A percentile compares a stretch with the other conserved stretches of the same genome.
phyloP scores from a whole-genome alignment of 768 basidiomycete genomes.

The Termitomyces sp. region DNA sequence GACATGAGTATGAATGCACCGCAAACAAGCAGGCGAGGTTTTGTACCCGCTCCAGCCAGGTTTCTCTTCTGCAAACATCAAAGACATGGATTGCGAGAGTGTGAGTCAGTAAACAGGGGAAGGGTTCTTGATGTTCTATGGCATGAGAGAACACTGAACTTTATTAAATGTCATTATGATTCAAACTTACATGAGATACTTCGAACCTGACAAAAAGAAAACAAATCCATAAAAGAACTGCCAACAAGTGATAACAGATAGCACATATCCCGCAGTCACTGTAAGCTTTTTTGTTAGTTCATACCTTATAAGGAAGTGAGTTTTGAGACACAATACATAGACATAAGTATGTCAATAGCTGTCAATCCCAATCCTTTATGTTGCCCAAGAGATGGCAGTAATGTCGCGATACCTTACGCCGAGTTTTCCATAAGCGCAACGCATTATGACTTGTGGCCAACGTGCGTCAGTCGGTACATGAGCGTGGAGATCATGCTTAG shows the following conservation, averaged over 20 bases:
- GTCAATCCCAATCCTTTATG: not conserved
- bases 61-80: slow-evolving; percentile 32
- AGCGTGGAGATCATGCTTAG: not conserved
- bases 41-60: slow-evolving; percentile 34
- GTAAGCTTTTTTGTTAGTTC: not conserved
- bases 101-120: not conserved
- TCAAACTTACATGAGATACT: not conserved
- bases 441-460: not conserved
- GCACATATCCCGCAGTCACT: not conserved
- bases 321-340: not conserved
- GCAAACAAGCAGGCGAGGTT: not conserved
- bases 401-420: not conserved
- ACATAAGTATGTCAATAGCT: not conserved
- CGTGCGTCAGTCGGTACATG: not conserved
- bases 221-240: not conserved
- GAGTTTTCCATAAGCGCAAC: not conserved
- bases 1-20: not conserved
- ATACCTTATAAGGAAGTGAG: not conserved
- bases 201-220: not conserved
- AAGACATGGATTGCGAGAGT: not conserved
- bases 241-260: not conserved
- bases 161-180: not conserved
- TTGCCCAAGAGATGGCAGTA: not conserved
- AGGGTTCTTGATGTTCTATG: not conserved
- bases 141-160: not conserved